Conservation (phyloP, 2,329 filamentous ascomycete species). For the Hypocrella siamensis region DNA sequence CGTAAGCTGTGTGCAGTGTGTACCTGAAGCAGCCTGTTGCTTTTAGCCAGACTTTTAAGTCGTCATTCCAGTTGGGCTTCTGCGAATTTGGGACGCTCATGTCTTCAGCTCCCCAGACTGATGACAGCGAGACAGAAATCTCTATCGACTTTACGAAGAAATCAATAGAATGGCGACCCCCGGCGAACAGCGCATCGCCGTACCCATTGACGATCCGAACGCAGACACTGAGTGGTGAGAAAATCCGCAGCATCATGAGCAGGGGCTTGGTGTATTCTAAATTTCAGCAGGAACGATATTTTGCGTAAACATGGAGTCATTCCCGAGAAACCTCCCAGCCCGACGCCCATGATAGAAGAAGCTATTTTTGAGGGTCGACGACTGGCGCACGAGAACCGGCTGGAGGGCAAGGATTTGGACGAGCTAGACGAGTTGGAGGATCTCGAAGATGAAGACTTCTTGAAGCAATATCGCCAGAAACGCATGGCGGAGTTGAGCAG, state of each 20-base stretch:
- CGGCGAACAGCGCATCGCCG: constrained; percentile 48
- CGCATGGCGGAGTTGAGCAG: constrained; percentile 68
- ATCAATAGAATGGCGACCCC: constrained; percentile 48
- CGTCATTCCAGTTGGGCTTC: no score
- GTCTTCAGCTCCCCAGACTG: no score
- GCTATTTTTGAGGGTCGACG: constrained; percentile 71
- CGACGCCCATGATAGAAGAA: constrained; percentile 91
- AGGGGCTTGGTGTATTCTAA: constrained; percentile 11
- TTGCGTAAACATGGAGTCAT: constrained; percentile 92
- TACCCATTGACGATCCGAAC: constrained; percentile 88
- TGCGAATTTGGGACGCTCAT: no score
- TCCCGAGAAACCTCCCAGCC: constrained; percentile 92
- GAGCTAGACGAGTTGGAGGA: constrained; percentile 91
- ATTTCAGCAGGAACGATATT: constrained; percentile 73
- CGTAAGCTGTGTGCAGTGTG: no score
- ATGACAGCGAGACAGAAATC: no score
- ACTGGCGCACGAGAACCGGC: constrained; percentile 76
- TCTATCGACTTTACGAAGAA: no score
- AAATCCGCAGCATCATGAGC: constrained; percentile 6
- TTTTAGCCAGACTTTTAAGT: no score
- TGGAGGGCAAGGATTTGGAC: constrained; percentile 89
- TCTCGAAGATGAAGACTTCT: constrained; percentile 82
- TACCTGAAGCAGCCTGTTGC: no score
- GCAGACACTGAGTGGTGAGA: constrained; percentile 91
- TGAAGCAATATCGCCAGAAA: constrained; percentile 77